phyloP scores from a whole-genome alignment of 2,329 filamentous ascomycete species.

The Monosporascus sp. region DNA sequence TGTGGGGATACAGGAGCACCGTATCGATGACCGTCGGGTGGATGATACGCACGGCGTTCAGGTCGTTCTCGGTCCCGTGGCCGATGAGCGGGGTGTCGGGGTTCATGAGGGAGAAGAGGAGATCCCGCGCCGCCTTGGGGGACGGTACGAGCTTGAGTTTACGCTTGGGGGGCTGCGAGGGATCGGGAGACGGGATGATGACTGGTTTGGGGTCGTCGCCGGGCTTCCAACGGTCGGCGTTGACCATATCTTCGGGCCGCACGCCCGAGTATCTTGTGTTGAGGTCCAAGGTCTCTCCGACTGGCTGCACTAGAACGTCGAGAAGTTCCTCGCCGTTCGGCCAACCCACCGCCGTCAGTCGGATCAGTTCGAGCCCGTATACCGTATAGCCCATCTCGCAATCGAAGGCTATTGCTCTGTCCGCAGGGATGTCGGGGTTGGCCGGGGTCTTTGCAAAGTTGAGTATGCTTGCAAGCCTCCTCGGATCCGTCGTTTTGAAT shows the following conservation, averaged over 20 bases:
- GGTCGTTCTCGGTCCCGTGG: conserved; percentile 91
- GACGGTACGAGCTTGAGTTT: conserved; percentile 69
- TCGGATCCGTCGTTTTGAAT: conserved; percentile 75
- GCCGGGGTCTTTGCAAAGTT: conserved; percentile 76
- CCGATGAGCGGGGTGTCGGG: conserved; percentile 81
- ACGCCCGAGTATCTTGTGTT: conserved; percentile 93
- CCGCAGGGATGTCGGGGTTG: conserved; percentile 46
- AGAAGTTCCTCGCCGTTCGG: conserved; percentile 69
- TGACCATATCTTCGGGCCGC: conserved; percentile 67
- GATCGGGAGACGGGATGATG: conserved; percentile 14
- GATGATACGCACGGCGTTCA: conserved; percentile 78
- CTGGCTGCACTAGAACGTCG: conserved; percentile 78
- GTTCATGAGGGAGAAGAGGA: conserved; percentile 71
- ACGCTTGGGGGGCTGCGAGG: conserved; percentile 26
- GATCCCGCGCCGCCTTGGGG: conserved; percentile 65
- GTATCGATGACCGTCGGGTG: conserved; percentile 86
- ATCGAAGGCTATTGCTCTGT: conserved; percentile 77
- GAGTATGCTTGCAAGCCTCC: conserved; percentile 69
- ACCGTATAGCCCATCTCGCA: conserved; percentile 98
- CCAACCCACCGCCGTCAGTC: conserved; percentile 85
- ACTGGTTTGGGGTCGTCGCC: conserved; percentile 23
- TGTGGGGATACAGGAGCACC: conserved; percentile 76
- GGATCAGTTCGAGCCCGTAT: conserved; percentile 80
- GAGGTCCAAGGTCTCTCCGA: conserved; percentile 80
- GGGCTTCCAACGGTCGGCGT: conserved; percentile 54